A percentile compares a stretch with the other conserved stretches of the same genome.
These are phyloP conservation scores for Saccharomycopsis amapae DNA, from an alignment of 805 yeast species.

Conservation along the genomic window DNA sequence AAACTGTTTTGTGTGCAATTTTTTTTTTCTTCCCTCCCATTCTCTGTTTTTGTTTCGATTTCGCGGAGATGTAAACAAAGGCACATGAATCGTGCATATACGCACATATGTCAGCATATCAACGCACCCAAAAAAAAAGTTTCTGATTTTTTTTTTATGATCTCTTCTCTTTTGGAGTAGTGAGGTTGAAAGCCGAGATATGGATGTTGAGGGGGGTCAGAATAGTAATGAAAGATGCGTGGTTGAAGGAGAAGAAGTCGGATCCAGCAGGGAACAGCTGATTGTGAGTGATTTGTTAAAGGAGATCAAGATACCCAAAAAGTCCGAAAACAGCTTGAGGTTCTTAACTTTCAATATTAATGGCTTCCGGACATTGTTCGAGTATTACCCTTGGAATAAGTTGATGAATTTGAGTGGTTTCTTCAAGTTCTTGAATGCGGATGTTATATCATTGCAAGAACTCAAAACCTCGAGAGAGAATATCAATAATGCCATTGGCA, in stretches of 20 bases:
- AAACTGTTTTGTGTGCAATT: too few species aligned
- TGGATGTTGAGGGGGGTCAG: too few species aligned
- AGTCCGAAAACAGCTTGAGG: constrained; percentile 29
- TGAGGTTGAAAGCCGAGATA: too few species aligned
- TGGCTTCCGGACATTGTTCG: constrained; percentile 71
- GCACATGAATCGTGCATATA: too few species aligned
- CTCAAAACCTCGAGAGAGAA: constrained; percentile 56
- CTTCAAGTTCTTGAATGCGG: constrained; percentile 54
- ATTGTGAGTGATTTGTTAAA: not conserved
- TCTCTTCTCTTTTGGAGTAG: too few species aligned
- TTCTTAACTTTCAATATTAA: constrained; percentile 75
- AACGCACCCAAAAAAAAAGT: too few species aligned
- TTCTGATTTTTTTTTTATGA: too few species aligned
- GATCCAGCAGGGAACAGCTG: not conserved
- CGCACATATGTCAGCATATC: too few species aligned
- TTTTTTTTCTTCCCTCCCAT: too few species aligned
- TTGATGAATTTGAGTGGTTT: constrained; percentile 32
- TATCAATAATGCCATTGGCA: constrained; percentile 41
- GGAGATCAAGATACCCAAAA: not conserved
- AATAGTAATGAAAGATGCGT: not conserved
- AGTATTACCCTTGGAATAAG: constrained; percentile 79
- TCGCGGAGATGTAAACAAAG: too few species aligned
- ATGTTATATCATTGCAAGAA: constrained; percentile 82
- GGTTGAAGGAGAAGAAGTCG: not conserved
- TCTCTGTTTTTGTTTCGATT: too few species aligned